Evolutionary conservation across 441 rosid genomes (phyloP).

Genomic region (Rhodomyrtus psidioides): DNA sequence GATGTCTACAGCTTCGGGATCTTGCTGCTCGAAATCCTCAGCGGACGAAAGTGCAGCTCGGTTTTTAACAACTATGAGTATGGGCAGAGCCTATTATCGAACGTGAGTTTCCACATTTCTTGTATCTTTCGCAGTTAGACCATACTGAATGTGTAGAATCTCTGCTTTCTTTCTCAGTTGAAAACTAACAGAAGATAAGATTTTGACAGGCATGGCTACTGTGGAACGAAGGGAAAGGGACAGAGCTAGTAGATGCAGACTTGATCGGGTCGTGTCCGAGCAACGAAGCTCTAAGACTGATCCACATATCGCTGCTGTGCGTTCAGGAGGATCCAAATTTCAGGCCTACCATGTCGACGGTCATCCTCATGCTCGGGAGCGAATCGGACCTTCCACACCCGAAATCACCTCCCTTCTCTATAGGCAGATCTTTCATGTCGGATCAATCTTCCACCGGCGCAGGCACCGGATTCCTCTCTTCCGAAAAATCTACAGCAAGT

Average conservation of each 20-base stretch:
- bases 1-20: slow-evolving; percentile 45
- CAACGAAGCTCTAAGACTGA: slow-evolving; percentile 22
- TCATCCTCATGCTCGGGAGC: slow-evolving; percentile 32
- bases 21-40: slow-evolving; percentile 32
- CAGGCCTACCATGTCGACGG: slow-evolving; percentile 33
- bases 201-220: slow-evolving; percentile 19
- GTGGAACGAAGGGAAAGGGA: slow-evolving; percentile 15
- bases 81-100: slow-evolving; percentile 25
- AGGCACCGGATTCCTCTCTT: not conserved
- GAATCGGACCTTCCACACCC: slow-evolving; percentile 34
- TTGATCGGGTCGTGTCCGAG: slow-evolving; percentile 4
- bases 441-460: not conserved
- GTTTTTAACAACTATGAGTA: slow-evolving; percentile 11
- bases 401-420: slow-evolving; percentile 15
- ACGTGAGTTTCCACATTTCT: slow-evolving; percentile 9
- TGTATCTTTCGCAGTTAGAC: not conserved
- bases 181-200: not conserved
- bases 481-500: not conserved
- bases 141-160: not conserved
- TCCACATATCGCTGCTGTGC: slow-evolving; percentile 27
- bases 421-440: not conserved
- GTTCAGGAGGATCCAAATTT: slow-evolving; percentile 29
- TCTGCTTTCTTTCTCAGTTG: not conserved
- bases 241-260: slow-evolving; percentile 21
- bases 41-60: slow-evolving; percentile 33